Base-by-base conservation (phyloP, 306 rosid genomes). In the Chamaecrista fasciculata region DNA sequence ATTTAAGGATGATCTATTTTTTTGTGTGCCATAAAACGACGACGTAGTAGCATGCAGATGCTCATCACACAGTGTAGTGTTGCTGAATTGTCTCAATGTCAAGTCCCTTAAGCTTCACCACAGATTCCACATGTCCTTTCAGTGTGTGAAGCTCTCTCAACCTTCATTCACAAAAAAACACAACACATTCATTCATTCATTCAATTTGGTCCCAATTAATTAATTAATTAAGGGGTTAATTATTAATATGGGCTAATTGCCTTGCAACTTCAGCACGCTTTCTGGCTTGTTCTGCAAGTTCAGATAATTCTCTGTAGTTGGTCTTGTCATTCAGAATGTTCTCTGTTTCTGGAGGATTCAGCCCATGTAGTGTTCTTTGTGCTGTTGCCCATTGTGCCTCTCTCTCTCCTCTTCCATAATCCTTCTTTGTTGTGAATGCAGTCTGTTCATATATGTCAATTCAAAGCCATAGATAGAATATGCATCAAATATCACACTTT, bases 351-450 rank as follows among this genome's bases (percentile, higher is more conserved):
- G 85, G 89, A 50, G 89, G 86, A 70, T 86, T 84, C 62, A 89
- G 56, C 0, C 91, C 89, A 11, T 89, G 92, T 0, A 82, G 71
- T 1, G 92, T 78, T 5, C 96, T 88, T 78, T 89, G 92, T 23
- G 83, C 92, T 6, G 79, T 36, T 18, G 92, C 91, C 96, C 96
- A 89, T 74, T 86, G 96, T 50, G 96, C 96, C 73, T 84, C 92
- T 53, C 96, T 70, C 65, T 86, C 90, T 51, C 78, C 96, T 51
- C 44, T 86, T 39, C 96, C 96, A 62, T 89, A 89, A 69, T 84
- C 88, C 58, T 80, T 89, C 88, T 89, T 89, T 56, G 87, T 63
- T 16, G 96, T 78, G 81, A 89, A 89, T 63, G 96, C 96, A 74
- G 72, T 80, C 96, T 88, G 69, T 61, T n/a, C n/a, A n/a, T n/a